Evolutionary conservation across 345 rosid species (phyloP), one percentile per base, ranked within the genome.

Genomic region (Melaleuca quinquenervia): DNA sequence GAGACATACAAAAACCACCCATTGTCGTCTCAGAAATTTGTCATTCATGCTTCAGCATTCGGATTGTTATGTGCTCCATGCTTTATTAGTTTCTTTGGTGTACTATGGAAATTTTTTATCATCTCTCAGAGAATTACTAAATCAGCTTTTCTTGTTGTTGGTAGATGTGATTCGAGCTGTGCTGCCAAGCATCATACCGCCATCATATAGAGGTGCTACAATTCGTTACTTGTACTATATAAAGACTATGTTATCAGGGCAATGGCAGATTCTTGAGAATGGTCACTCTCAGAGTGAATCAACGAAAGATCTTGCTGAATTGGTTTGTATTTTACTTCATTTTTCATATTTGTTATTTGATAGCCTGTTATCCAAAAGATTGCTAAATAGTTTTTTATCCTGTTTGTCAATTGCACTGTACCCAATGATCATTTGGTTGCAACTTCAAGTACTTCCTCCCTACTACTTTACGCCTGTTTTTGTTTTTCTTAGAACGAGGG

Each of bases 211-310:
- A 87, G 99, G 99, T 87, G 89, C 96, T 82, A 93, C 98, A 53
- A 88, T 96, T 90, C 98, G 99, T 85, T 97, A 96, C 88, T 83
- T 94, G 62, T 97, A 96, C 92, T 97, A 93, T 86, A 90, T 97
- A 50, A 94, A 90, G 91, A 86, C 92, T 92, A 88, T 90, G 82
- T 87, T 97, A 89, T 89, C 83, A 62, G 95, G 92, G 85, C 91
- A 88, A 85, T 91, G 95, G 98, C 90, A 94, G 91, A 86, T 90
- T n/a, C 50, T 93, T 87, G 98, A 96, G 86, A 94, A 91, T 88
- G 93, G 94, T 85, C 93, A 88, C 89, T 88, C 92, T 51, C 88
- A 85, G 48, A 54, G 88, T 78, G 93, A 91, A 74, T 88, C 91
- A 11, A 85, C 85, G 54, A 87, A 91, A 76, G 93, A 95, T 91